Evolutionary conservation across 202 grass and related monocot genomes (phyloP), one percentile per base, ranked within the genome.

Genomic region (Digitaria exilis): DNA sequence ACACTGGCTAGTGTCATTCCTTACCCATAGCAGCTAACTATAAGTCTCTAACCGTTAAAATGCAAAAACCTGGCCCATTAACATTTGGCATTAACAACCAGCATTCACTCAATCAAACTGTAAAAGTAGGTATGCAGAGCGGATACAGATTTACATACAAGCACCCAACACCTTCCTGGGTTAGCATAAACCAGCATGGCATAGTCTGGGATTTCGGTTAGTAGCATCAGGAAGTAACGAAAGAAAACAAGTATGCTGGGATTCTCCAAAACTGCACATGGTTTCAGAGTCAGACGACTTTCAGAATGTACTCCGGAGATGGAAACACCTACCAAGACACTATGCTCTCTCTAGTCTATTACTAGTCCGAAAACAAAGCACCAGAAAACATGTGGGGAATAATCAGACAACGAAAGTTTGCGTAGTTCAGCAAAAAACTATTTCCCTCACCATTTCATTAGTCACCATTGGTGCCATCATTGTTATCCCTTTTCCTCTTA

Each of bases 401-500:
- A 54, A 69, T 67, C 31, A 71, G 32, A 60, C 57, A 19, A 66
- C 13, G 4, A 54, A 35, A 13, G 12, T 19, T 76, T 35, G 24
- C 52, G 2, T 75, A 19, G 8, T 28, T 4, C 28, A 65, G 14
- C 3, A 43, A 43, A 22, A 34, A 25, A 60, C 12, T 9, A 28
- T 16, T 55, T n/a, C 14, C 9, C 1, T 12, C 50, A 7, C 2
- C 2, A 9, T 17, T 56, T 70, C 65, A 81, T 6, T 60, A 3
- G 29, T 76, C 66, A 4, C 37, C 75, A 12, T 8, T 56, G 15
- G 30, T 34, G 28, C 13, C 78, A 75, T 91, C 81, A 49, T 84
- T 60, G 0, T 14, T 54, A 19, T 66, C 85, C 84, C 91, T 85
- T 87, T 94, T 94, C 66, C 94, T 97, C 82, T 97, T 94, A 76